Evolutionary conservation across 192 early-diverging fungal genomes (phyloP), one percentile per base, ranked within the genome.

Genomic region (Entomortierella parvispora): DNA sequence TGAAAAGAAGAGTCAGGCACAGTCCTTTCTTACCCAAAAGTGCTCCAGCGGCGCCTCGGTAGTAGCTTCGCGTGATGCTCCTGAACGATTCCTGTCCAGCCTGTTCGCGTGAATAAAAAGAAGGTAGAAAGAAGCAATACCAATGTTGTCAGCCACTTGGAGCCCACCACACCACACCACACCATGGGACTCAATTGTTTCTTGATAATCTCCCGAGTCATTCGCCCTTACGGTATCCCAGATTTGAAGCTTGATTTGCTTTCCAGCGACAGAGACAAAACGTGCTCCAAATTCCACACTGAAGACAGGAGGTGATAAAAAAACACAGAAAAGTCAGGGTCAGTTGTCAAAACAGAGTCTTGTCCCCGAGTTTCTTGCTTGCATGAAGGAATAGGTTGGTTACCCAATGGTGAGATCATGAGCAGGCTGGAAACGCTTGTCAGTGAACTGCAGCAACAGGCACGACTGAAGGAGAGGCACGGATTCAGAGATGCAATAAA

Each of bases 191-290:
- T 40, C 37, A 40, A 40, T 12, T 5, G 37, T 40, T 12, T 40
- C 12, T 40, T 40, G 37, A 40, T 5, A 40, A 40, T n/a, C n/a
- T n/a, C n/a, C n/a, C n/a, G n/a, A n/a, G n/a, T 25, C 14, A 49
- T 31, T 12, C 78, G 76, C 25, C 70, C 55, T 68, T 74, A 91
- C 92, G n/a, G 95, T 95, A 67, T 96, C 96, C 96, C 96, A 97
- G 59, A 97, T 95, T 71, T 97, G 94, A 14, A 97, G 86, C 81
- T 96, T 96, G 71, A 97, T 90, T 69, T 89, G 85, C 66, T 94
- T 95, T 53, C 89, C 89, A 61, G 92, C 89, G 17, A 92, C 89
- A 34, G 64, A 86, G 51, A 94, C 89, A 61, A 94, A 91, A 29
- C 90, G 88, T 37, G 93, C 88, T 34, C 93, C 93, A 82, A 93